These are phyloP conservation scores for Fusarium sororula DNA, from an alignment of 2,329 filamentous ascomycete genomes.

Conservation along the genomic window DNA sequence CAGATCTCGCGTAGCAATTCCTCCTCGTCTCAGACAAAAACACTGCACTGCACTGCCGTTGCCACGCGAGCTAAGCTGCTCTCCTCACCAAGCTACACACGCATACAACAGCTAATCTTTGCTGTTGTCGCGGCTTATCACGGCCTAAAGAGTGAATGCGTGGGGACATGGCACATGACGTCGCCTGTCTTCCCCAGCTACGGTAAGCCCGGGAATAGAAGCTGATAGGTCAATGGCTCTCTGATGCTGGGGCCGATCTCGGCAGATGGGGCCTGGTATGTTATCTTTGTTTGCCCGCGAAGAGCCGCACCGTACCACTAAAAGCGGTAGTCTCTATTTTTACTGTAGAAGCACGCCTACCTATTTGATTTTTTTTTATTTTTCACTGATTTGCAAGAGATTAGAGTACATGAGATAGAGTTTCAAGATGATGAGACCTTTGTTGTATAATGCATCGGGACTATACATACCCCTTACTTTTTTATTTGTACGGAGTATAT, in stretches of 20 bases:
- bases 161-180: constrained; percentile 39
- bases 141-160: constrained; percentile 38
- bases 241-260: constrained; percentile 35
- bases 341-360: not conserved
- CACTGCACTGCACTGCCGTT: constrained; percentile 8
- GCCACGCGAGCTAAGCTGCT: constrained; percentile 18
- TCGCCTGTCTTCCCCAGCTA: constrained; percentile 29
- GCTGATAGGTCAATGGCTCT: constrained; percentile 40
- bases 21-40: not conserved
- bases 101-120: constrained; percentile 13
- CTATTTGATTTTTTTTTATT: not conserved
- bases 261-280: constrained; percentile 22
- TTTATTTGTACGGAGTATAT: no score
- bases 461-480: not conserved
- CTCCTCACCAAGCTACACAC: constrained; percentile 4
- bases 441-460: not conserved
- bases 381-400: not conserved
- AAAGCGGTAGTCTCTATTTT: not conserved
- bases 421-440: not conserved
- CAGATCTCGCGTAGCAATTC: constrained; percentile 16
- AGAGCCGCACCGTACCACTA: constrained; percentile 39
- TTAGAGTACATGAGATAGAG: not conserved
- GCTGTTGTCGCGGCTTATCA: constrained; percentile 43
- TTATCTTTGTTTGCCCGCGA: constrained; percentile 33
- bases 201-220: constrained; percentile 1